Evolutionary conservation across 169 alveolate genomes (phyloP), one percentile per base, ranked within the genome.

Genomic region (Hepatocystis sp.): DNA sequence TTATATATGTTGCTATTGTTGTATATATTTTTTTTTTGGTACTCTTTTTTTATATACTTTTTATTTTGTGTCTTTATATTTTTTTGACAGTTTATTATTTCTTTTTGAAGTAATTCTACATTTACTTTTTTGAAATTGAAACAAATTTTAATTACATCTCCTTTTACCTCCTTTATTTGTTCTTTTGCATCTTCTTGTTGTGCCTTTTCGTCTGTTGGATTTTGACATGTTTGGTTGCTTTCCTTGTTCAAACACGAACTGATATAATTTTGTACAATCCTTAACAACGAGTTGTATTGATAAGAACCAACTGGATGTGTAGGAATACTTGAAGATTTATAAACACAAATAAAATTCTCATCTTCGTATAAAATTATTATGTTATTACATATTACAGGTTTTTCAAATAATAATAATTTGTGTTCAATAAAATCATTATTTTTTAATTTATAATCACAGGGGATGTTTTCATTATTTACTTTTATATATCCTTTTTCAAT

Each of bases 301-400:
- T 92, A 92, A 8, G 93, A 90, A 1, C 95, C 95, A 0, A 92
- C 91, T 23, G 88, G 94, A 60, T 92, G 92, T 7, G 92, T 91
- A 13, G 95, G 95, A 17, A 92, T 15, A 64, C 95, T 90, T 8
- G 88, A 55, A 0, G 92, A 86, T 46, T 92, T 92, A 30, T 93
- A 86, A 2, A 88, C 95, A 39, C 90, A 93, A 55, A 92, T 66
- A 28, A 88, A 90, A 81, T 90, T 91, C 8, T 86, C 89, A 60
- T 84, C 91, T 55, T 92, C 94, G 4, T 61, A 65, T 4, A 92
- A 56, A 28, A 92, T 56, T 44, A 88, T 19, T 7, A 90, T 67
- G 3, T 65, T 60, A 13, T 66, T 68, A 71, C 58, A 84, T 19
- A 92, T 60, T 1, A 92, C 93, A 36, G 91, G 52, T 44, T 85